These are phyloP conservation scores for Exsudoporus frostii DNA, from an alignment of 768 basidiomycete genomes.

Conservation along the genomic window DNA sequence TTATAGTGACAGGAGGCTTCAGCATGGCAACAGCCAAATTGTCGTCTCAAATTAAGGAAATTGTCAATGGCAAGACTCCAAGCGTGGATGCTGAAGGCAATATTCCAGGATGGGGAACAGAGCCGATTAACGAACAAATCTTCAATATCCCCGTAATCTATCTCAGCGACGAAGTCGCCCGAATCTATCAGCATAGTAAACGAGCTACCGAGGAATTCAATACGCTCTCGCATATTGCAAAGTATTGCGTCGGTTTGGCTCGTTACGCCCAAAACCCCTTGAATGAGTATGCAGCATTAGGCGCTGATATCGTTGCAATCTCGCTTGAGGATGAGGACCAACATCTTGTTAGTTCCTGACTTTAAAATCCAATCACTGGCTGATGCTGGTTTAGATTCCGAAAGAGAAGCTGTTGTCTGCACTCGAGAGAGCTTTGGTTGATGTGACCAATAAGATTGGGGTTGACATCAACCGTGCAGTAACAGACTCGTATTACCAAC, in stretches of 20 bases:
- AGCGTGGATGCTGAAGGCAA: conserved; percentile 20
- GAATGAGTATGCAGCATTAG: conserved; percentile 91
- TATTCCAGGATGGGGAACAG: conserved; percentile 25
- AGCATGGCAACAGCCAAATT: conserved; percentile 76
- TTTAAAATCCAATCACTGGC: not conserved
- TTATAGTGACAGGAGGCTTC: conserved; percentile 88
- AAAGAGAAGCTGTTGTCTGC: conserved; percentile 76
- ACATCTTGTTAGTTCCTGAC: conserved; percentile 59
- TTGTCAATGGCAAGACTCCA: conserved; percentile 36
- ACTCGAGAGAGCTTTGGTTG: conserved; percentile 86
- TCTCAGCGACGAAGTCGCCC: conserved; percentile 86
- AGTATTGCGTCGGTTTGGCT: conserved; percentile 92
- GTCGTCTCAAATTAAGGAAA: conserved; percentile 58
- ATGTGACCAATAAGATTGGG: conserved; percentile 87
- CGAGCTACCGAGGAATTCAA: conserved; percentile 84
- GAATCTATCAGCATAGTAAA: conserved; percentile 88
- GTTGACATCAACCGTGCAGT: conserved; percentile 96
- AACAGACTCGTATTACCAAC: conserved; percentile 83
- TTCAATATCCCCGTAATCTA: conserved; percentile 76
- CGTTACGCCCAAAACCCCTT: conserved; percentile 91
- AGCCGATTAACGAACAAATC: conserved; percentile 38
- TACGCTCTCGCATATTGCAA: conserved; percentile 68
- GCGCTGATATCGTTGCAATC: conserved; percentile 78
- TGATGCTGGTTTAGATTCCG: conserved; percentile 58
- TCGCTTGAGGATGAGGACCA: conserved; percentile 85